These are phyloP conservation scores for Shiraia sp. DNA, from an alignment of 2,329 filamentous ascomycete species.

Conservation along the genomic window DNA sequence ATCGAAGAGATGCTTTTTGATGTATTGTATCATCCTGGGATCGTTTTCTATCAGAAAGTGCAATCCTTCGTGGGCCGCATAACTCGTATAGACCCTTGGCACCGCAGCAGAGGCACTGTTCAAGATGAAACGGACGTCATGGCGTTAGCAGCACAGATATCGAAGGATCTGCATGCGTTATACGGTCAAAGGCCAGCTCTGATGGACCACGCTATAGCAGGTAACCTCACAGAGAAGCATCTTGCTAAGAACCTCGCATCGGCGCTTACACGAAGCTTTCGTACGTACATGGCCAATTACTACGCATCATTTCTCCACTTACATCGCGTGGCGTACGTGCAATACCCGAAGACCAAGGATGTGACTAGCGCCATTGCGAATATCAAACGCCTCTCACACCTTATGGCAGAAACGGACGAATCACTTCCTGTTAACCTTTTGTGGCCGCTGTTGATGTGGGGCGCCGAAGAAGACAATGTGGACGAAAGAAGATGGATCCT, in stretches of 20 bases:
- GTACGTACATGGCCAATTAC: conserved; percentile 61
- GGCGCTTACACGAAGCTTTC: conserved; percentile 57
- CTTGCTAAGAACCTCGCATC: conserved; percentile 55
- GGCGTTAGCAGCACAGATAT: conserved; percentile 57
- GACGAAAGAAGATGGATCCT: conserved; percentile 57
- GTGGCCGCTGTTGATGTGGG: conserved; percentile 62
- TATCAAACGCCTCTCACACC: conserved; percentile 53
- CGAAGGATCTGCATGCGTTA: conserved; percentile 55
- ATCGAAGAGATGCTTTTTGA: conserved; percentile 59
- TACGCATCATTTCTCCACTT: conserved; percentile 61
- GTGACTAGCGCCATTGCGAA: conserved; percentile 53
- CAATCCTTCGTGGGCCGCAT: conserved; percentile 62
- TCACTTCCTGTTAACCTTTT: conserved; percentile 60
- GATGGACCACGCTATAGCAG: conserved; percentile 61
- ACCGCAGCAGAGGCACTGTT: conserved; percentile 59
- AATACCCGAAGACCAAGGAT: conserved; percentile 57
- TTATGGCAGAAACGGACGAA: conserved; percentile 52
- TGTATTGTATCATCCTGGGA: conserved; percentile 59
- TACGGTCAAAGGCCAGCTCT: conserved; percentile 57
- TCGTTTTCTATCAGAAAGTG: conserved; percentile 62
- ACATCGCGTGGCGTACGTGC: conserved; percentile 61
- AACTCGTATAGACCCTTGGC: conserved; percentile 61
- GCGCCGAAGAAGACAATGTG: conserved; percentile 57
- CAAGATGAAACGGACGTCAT: conserved; percentile 64
- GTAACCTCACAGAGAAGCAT: conserved; percentile 54